These are phyloP conservation scores for Zymoseptoria ardabiliae DNA, from an alignment of 2,329 filamentous ascomycete species.

Conservation along the genomic window DNA sequence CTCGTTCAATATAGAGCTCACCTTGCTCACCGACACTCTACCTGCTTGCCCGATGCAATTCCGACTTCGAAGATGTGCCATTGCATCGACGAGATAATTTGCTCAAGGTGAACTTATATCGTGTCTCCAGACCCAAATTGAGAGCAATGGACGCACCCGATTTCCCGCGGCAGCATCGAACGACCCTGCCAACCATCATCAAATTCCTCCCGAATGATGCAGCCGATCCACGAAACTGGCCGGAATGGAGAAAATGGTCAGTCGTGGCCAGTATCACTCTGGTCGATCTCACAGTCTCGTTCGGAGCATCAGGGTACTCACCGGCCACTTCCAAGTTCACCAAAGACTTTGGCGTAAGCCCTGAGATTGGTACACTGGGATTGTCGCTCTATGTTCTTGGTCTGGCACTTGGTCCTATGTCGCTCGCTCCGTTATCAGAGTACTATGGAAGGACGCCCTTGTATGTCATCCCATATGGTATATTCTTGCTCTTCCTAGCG, in stretches of 20 bases:
- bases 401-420: constrained; percentile 40
- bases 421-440: constrained; percentile 40
- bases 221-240: constrained; percentile 41
- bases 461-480: constrained; percentile 37
- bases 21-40: background rate
- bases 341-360: constrained; percentile 35
- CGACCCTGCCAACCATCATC: constrained; percentile 3
- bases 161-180: background rate
- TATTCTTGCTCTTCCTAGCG: constrained; percentile 38
- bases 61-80: background rate
- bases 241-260: constrained; percentile 37
- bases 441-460: constrained; percentile 39
- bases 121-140: background rate
- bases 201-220: constrained; percentile 32
- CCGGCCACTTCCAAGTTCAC: constrained; percentile 38
- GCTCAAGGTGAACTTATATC: background rate
- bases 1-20: background rate
- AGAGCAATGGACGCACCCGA: background rate
- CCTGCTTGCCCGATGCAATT: background rate
- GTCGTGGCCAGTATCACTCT: constrained; percentile 40
- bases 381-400: constrained; percentile 43
- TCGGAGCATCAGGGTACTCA: constrained; percentile 44
- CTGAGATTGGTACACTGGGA: constrained; percentile 38
- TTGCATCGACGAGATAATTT: background rate
- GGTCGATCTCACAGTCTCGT: constrained; percentile 18